Conservation (phyloP, 2,329 filamentous ascomycete species). For the Ophiocordyceps polyrhachis-furcata region DNA sequence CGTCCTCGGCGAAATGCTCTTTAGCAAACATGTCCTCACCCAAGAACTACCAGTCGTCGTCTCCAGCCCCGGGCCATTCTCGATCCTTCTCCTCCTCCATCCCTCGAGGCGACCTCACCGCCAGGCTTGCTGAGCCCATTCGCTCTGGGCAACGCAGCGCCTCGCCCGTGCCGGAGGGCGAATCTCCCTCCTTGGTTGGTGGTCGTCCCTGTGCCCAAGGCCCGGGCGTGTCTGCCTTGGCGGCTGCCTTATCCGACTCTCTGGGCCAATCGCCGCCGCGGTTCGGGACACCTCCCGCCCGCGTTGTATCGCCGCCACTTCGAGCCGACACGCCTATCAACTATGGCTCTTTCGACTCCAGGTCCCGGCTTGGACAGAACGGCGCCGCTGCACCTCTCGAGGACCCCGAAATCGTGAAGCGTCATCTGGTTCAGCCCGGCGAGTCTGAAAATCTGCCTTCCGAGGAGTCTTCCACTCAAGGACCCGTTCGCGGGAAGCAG, state of each 20-base stretch:
- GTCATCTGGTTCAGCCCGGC: slow-evolving; percentile 63
- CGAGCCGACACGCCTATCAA: slow-evolving; percentile 42
- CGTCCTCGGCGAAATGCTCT: background rate
- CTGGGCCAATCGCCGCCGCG: slow-evolving; percentile 51
- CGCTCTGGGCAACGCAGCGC: slow-evolving; percentile 18
- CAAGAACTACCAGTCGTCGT: slow-evolving; percentile 24
- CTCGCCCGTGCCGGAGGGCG: slow-evolving; percentile 19
- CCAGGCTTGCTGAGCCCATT: slow-evolving; percentile 40
- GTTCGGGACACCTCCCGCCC: slow-evolving; percentile 44
- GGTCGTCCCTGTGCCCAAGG: slow-evolving; percentile 47
- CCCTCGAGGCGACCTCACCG: slow-evolving; percentile 40
- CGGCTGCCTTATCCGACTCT: slow-evolving; percentile 66
- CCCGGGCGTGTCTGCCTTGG: slow-evolving; percentile 72
- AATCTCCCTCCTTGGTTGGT: slow-evolving; percentile 44
- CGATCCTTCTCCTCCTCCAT: slow-evolving; percentile 31
- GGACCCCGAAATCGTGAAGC: slow-evolving; percentile 77
- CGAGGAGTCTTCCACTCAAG: slow-evolving; percentile 25
- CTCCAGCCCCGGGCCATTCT: slow-evolving; percentile 23
- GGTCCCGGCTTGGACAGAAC: slow-evolving; percentile 31
- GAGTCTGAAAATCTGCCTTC: slow-evolving; percentile 25
- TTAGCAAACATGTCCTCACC: slow-evolving; percentile 17
- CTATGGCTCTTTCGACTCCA: slow-evolving; percentile 72
- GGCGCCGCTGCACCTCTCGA: slow-evolving; percentile 45
- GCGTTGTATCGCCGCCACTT: slow-evolving; percentile 35
- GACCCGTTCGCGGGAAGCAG: slow-evolving; percentile 35